Evolutionary conservation across 2,329 filamentous ascomycete genomes (phyloP), one percentile per base, ranked within the genome.

Genomic region (Malbranchea cinnamomea): DNA sequence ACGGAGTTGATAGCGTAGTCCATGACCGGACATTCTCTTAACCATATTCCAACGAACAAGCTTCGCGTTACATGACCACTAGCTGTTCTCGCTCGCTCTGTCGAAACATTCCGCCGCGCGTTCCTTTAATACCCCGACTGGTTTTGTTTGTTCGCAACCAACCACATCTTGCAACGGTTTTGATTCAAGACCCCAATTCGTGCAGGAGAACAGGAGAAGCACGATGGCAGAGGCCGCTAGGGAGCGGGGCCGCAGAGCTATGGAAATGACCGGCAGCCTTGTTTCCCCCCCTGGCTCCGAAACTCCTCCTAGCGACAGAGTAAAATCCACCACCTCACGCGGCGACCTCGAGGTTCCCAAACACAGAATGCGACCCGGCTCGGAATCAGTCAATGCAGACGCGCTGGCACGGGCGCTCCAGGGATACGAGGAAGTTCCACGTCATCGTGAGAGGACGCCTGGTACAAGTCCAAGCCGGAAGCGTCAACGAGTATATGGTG

Each of bases 401-500:
- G 68, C 68, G 6, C 52, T 78, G 34, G 68, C 62, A 33, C 72
- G 65, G 47, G 71, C 71, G 15, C 53, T 78, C 39, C 68, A 69
- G 43, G 64, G 72, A 25, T 67, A 71, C 39, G 71, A 76, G 41
- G 65, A 71, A 34, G 63, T 62, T 8, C 67, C 67, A n/a, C 61
- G 62, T 36, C 59, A 62, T 26, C 56, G 71, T 44, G 71, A 75
- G 40, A 63, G 65, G 33, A 77, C 74, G 17, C 73, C 74, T 3
- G 67, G 62, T 24, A 65, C 68, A 17, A 79, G 74, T 49, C 74
- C 75, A 4, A 76, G 71, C 49, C 62, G 75, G 37, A 80, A 80
- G 54, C 63, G 74, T 39, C 74, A 76, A 50, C 63, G 74, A 38
- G 60, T 78, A 11, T 76, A 78, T 46, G 72, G 71, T 30, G 65